A percentile compares a stretch with the other conserved stretches of the same genome.
phyloP scores from a whole-genome alignment of 805 yeast genomes.

The Ogataea kodamae region DNA sequence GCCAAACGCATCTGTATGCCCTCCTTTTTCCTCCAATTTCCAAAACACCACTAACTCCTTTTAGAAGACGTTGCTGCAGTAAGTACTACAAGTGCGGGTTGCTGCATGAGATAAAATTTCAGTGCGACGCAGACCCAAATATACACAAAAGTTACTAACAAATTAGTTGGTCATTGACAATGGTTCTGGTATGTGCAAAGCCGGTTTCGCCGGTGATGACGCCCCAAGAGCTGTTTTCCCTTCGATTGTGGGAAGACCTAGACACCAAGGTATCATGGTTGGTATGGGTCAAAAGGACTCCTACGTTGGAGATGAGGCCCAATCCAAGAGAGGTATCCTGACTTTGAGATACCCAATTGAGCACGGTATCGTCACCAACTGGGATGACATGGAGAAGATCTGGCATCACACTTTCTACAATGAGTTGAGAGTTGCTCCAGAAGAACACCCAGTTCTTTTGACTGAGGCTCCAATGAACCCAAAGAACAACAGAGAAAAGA shows the following conservation, averaged over 20 bases:
- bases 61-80: slow-evolving; percentile 49
- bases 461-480: slow-evolving; percentile 99
- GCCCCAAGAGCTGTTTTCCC: slow-evolving; percentile 99
- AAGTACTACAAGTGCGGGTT: slow-evolving; percentile 25
- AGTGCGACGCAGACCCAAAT: slow-evolving; percentile 2
- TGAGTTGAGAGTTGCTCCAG: slow-evolving; percentile 99
- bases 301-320: slow-evolving; percentile 99
- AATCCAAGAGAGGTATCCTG: slow-evolving; percentile 99
- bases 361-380: slow-evolving; percentile 99
- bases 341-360: slow-evolving; percentile 98
- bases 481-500: slow-evolving; percentile 98
- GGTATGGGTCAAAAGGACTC: slow-evolving; percentile 99
- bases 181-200: slow-evolving; percentile 99
- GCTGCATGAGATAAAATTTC: slow-evolving; percentile 5
- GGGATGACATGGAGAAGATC: slow-evolving; percentile 99
- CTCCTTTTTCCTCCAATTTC: no score
- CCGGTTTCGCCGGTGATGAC: slow-evolving; percentile 99
- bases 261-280: slow-evolving; percentile 99
- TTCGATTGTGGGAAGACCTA: slow-evolving; percentile 99
- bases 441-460: slow-evolving; percentile 98
- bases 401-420: slow-evolving; percentile 99
- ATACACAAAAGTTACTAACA: slow-evolving; percentile 19
- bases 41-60: slow-evolving; percentile 30
- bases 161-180: slow-evolving; percentile 82
- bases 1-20: no score